These are phyloP conservation scores for Chenopodium suecicum DNA, from an alignment of 148 eudicot species.

Conservation along the genomic window DNA sequence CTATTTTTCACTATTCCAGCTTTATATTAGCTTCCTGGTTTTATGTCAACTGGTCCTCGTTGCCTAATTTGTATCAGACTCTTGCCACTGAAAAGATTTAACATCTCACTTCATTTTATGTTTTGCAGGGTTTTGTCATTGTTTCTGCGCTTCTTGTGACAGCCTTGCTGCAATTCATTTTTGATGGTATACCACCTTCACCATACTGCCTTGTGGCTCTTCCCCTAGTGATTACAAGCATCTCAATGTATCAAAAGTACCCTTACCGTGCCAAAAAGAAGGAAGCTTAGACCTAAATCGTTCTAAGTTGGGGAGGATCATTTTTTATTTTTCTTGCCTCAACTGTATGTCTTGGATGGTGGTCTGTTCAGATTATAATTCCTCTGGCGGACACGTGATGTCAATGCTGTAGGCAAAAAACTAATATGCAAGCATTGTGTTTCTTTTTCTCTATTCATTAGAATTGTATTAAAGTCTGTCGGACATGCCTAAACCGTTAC, in stretches of 20 bases:
- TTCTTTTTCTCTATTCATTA: not conserved
- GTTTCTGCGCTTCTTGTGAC: constrained; percentile 96
- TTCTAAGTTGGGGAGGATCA: constrained; percentile 14
- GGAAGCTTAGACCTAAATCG: constrained; percentile 41
- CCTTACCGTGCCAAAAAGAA: constrained; percentile 81
- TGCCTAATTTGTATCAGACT: not conserved
- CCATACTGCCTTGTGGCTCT: constrained; percentile 82
- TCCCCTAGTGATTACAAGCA: constrained; percentile 83
- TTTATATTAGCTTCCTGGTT: not conserved
- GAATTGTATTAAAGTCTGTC: not conserved
- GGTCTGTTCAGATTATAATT: not conserved
- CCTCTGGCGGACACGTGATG: not conserved
- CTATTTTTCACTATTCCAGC: not conserved
- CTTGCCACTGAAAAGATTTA: not conserved
- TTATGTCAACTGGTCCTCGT: not conserved
- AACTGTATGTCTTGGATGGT: not conserved
- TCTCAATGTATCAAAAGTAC: constrained; percentile 83
- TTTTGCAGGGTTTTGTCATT: constrained; percentile 90
- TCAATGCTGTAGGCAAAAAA: not conserved
- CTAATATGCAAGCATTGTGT: not conserved
- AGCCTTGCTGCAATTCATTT: constrained; percentile 80
- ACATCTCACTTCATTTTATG: not conserved
- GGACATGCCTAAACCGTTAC: not conserved
- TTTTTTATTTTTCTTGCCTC: constrained; percentile 24
- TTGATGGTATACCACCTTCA: constrained; percentile 88